These are phyloP conservation scores for Candida sanyiensis DNA, from an alignment of 805 yeast species.

Conservation along the genomic window DNA sequence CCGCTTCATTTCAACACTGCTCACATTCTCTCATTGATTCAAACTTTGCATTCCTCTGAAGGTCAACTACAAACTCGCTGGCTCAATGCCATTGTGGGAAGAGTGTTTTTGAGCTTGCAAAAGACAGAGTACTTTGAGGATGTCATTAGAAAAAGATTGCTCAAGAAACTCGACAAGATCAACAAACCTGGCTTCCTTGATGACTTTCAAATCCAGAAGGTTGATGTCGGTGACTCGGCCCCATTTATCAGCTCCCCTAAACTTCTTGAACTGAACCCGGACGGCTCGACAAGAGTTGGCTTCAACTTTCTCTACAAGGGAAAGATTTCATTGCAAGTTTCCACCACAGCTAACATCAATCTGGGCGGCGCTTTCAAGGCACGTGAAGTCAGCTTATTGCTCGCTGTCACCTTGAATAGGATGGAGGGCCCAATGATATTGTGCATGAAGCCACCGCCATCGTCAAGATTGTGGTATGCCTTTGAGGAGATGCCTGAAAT, in stretches of 20 bases:
- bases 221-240: conserved; percentile 73
- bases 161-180: conserved; percentile 69
- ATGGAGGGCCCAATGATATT: conserved; percentile 70
- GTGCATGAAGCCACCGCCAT: conserved; percentile 82
- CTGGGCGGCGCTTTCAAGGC: conserved; percentile 69
- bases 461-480: conserved; percentile 85
- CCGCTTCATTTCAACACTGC: conserved; percentile 67
- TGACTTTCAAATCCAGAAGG: conserved; percentile 66
- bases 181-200: conserved; percentile 86
- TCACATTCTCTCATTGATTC: conserved; percentile 69
- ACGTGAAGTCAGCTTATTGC: conserved; percentile 66
- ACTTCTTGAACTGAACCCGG: conserved; percentile 65
- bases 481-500: conserved; percentile 75
- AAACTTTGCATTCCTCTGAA: conserved; percentile 73
- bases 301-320: conserved; percentile 69
- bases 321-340: conserved; percentile 64
- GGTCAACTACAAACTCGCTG: conserved; percentile 81
- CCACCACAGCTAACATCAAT: conserved; percentile 73
- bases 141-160: conserved; percentile 51
- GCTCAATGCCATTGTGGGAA: conserved; percentile 84
- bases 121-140: conserved; percentile 61
- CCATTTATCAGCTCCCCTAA: conserved; percentile 76
- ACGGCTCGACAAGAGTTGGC: conserved; percentile 64
- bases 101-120: conserved; percentile 73
- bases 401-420: conserved; percentile 61